Conservation (phyloP, 805 yeast genomes). For the Barnettozyma botsteinii region DNA sequence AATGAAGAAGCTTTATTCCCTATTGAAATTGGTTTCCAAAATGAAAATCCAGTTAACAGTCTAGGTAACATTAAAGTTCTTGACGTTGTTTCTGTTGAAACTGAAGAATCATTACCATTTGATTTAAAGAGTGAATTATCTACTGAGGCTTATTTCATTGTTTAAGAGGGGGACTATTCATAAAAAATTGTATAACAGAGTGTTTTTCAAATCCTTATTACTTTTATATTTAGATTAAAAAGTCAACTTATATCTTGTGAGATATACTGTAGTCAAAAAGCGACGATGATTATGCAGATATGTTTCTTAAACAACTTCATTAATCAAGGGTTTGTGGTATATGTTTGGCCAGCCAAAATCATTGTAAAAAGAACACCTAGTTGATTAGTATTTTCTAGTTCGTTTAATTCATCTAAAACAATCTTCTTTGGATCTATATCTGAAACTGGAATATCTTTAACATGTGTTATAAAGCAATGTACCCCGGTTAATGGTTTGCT, state of each 20-base stretch:
- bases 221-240: too few species aligned
- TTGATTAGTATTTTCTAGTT: constrained; percentile 35
- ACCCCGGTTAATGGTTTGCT: constrained; percentile 17
- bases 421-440: constrained; percentile 50
- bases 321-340: constrained; percentile 24
- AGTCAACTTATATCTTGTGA: too few species aligned
- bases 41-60: constrained; percentile 42
- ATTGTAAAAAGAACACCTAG: constrained; percentile 45
- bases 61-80: constrained; percentile 63
- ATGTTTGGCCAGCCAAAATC: constrained; percentile 51
- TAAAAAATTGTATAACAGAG: too few species aligned
- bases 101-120: constrained; percentile 59
- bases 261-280: too few species aligned
- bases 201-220: too few species aligned
- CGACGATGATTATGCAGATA: too few species aligned
- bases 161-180: too few species aligned
- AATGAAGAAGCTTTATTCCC: constrained; percentile 89
- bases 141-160: constrained; percentile 3
- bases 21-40: constrained; percentile 60
- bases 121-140: constrained; percentile 51
- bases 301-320: too few species aligned
- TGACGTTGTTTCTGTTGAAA: constrained; percentile 47
- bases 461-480: constrained; percentile 32
- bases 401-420: constrained; percentile 45
- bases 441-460: constrained; percentile 36